Base-by-base conservation (phyloP, 1,284 basidiomycete species). In the Cryptococcus floricola region DNA sequence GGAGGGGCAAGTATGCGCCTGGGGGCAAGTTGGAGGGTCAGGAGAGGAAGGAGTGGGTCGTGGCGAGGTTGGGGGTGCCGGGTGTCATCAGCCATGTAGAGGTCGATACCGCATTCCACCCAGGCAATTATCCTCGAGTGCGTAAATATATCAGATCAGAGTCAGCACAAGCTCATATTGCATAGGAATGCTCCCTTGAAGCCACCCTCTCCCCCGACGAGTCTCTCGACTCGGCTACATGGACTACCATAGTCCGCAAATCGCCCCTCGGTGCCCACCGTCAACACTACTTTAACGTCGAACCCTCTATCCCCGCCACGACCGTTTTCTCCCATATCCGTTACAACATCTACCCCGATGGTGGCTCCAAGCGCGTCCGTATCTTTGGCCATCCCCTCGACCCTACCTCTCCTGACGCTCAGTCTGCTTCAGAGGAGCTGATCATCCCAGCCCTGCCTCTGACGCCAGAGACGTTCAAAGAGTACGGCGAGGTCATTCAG, bases 91-190 rank as follows among this genome's bases (percentile, higher is more conserved):
- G 87, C 52, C 83, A 87, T 58, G 84, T 86, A 31, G 91, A 96
- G 73, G 86, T 98, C 57, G 95, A 98, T 76, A 97, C 95, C 0
- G 86, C 88, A 3, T 89, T 95, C 80, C 98, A 97, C 79, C 91
- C 91, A 67, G 95, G 95, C 50, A 98, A 98, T 76, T 98, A 92
- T 70, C 93, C 93, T 8, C 88, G 93, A 61, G 89, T 77, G 14
- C 69, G 72, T 69, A 5, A 37, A 62, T 88, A 5, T 39, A 62
- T 88, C 75, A 7, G 65, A 67, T 66, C 7, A 28, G 7, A 38
- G 25, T 41, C 13, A 27, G 28, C 5, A 18, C 1, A n/a, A 19
- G 18, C 42, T 8, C 3, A 27, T 42, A 38, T 39, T 39, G 2
- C 25, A 53, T 16, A 41, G 51, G 34, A 34, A 23, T 54, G 48